A percentile compares a stretch with the other conserved stretches of the same genome.
Evolutionary conservation across 2,329 filamentous ascomycete genomes (phyloP).

Genomic region (Fusarium sp.): DNA sequence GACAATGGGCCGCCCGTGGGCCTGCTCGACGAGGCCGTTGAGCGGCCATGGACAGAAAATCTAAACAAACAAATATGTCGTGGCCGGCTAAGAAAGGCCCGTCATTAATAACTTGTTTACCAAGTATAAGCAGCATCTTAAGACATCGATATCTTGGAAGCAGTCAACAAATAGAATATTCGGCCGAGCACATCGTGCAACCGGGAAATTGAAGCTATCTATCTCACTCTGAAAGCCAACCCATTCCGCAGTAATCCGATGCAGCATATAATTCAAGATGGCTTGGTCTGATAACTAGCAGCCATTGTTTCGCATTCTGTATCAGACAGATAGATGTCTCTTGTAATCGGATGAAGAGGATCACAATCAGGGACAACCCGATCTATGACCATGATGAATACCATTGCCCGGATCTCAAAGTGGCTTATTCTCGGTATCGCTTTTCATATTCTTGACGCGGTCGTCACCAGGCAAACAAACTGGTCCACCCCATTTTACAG

Average conservation of each 20-base stretch:
- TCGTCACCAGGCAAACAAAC: slow-evolving; percentile 28
- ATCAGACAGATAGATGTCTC: slow-evolving; percentile 30
- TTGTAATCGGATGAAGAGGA: slow-evolving; percentile 4
- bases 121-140: slow-evolving; percentile 9
- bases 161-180: slow-evolving; percentile 20
- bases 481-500: slow-evolving; percentile 7
- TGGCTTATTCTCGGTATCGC: slow-evolving; percentile 11
- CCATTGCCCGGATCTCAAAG: slow-evolving; percentile 6
- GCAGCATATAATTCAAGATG: slow-evolving; percentile 23
- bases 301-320: slow-evolving; percentile 21
- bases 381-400: slow-evolving; percentile 19
- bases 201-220: slow-evolving; percentile 27
- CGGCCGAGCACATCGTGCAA: slow-evolving; percentile 19
- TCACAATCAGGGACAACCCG: slow-evolving; percentile 7
- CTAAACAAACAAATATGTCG: slow-evolving; percentile 48
- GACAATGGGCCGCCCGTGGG: slow-evolving; percentile 41
- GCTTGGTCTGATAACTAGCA: background rate
- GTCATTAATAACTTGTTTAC: background rate
- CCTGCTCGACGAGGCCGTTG: slow-evolving; percentile 32
- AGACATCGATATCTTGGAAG: slow-evolving; percentile 4
- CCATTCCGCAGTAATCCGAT: slow-evolving; percentile 22
- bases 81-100: slow-evolving; percentile 18
- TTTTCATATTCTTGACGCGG: slow-evolving; percentile 22
- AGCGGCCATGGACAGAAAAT: slow-evolving; percentile 39
- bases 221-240: slow-evolving; percentile 7